These are phyloP conservation scores for Hyparrhenia diplandra DNA, from an alignment of 176 grass and related monocot genomes.

Conservation along the genomic window DNA sequence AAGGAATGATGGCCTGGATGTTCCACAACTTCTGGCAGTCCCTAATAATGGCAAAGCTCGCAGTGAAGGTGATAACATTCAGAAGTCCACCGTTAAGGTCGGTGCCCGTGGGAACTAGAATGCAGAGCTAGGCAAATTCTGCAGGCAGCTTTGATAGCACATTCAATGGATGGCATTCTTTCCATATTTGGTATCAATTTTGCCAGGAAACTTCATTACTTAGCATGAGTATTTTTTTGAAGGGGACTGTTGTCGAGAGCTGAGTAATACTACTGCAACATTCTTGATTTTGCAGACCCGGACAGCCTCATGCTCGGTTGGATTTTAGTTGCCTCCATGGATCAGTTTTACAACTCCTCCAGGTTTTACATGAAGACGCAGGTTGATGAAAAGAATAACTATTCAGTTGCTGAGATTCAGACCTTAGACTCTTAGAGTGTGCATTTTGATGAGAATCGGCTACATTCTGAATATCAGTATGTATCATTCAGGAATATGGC, in stretches of 20 bases:
- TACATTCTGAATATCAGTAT: neutral
- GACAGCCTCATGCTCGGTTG: constrained; percentile 6
- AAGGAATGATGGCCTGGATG: constrained; percentile 59
- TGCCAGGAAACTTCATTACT: neutral
- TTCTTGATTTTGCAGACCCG: neutral
- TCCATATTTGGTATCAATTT: neutral
- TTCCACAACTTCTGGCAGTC: constrained; percentile 30
- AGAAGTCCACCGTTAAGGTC: constrained; percentile 28
- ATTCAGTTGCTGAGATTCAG: neutral
- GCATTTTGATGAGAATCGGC: neutral
- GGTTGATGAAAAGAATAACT: neutral
- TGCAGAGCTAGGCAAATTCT: constrained; percentile 25
- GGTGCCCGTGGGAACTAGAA: constrained; percentile 45
- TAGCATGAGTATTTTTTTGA: neutral
- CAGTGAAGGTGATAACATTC: constrained; percentile 8
- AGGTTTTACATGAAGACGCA: neutral
- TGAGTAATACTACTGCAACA: neutral
- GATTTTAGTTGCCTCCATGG: constrained; percentile 2
- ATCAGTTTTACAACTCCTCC: neutral
- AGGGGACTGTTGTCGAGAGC: neutral
- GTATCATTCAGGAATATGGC: neutral
- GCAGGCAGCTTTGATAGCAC: constrained; percentile 38
- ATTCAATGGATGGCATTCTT: constrained; percentile 17
- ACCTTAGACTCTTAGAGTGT: neutral
- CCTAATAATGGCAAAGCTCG: constrained; percentile 26